Evolutionary conservation across 2,329 filamentous ascomycete genomes (phyloP), one percentile per base, ranked within the genome.

Genomic region (Exophiala spinifera): DNA sequence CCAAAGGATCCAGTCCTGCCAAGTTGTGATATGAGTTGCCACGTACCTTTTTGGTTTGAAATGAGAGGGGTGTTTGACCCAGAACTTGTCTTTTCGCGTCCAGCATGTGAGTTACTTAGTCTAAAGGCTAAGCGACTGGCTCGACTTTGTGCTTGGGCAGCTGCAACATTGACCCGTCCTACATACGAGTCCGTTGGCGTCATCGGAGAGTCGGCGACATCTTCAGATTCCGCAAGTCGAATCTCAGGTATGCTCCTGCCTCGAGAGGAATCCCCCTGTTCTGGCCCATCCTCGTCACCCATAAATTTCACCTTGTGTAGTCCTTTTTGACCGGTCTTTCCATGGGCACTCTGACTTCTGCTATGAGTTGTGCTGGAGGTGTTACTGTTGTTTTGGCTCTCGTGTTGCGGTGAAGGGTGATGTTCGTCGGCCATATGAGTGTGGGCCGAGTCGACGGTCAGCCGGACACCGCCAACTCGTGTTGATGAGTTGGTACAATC

Each of bases 221-320:
- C 57, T 20, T 53, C 57, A 13, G 53, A 52, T 13, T 42, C 37
- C 31, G 54, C 40, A 10, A 57, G 17, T 11, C 52, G 51, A 15
- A 60, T 60, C 34, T 55, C 42, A 11, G 57, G 57, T 14, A 60
- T 50, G 28, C 39, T 28, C 19, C 39, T 40, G 31, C 49, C 33
- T 13, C 19, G 28, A 23, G 28, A 25, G 4, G 15, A 15, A 19
- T 20, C 21, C 20, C 37, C 14, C 14, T 46, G 46, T 40, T 23
- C 21, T 10, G 5, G 6, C 3, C 42, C 40, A n/a, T 33, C 47
- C 23, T 46, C 55, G n/a, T 40, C 20, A 11, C 39, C 55, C 25
- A 46, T 40, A 14, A 60, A 60, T 37, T 57, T 60, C 49, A 60
- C 57, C 46, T 60, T 60, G 11, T 53, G 52, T 20, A 37, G 25